Percentiles rank a stretch among this genome's conserved stretches.
These are phyloP conservation scores for Pyrenophora tritici-repentis DNA, from an alignment of 2,329 filamentous ascomycete genomes.

Conservation along the genomic window DNA sequence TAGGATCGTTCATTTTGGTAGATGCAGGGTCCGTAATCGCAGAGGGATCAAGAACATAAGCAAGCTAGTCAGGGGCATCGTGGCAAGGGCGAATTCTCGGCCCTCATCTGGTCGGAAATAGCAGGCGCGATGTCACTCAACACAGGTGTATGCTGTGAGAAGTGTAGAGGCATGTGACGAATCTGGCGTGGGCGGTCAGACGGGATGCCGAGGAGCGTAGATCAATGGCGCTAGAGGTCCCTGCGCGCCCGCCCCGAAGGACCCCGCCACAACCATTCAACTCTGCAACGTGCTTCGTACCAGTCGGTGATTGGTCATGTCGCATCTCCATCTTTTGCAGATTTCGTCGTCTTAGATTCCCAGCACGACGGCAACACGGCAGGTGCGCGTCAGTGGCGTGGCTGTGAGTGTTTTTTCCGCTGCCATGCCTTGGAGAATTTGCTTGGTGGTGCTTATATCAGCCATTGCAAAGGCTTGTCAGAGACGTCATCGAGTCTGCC, in stretches of 20 bases:
- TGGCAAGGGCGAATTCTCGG: too few species aligned
- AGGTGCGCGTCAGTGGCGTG: slow-evolving; percentile 9
- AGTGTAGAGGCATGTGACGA: slow-evolving; percentile 3
- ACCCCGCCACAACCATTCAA: slow-evolving; percentile 16
- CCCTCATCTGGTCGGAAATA: neutral
- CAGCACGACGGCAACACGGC: slow-evolving; percentile 6
- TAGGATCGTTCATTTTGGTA: too few species aligned
- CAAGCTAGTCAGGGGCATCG: too few species aligned
- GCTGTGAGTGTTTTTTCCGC: neutral
- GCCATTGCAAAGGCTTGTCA: slow-evolving; percentile 19
- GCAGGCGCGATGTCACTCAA: slow-evolving; percentile 3
- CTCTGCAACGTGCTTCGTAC: slow-evolving; percentile 13
- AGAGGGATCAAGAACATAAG: neutral
- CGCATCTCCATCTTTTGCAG: slow-evolving; percentile 7
- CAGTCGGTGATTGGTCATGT: slow-evolving; percentile 20
- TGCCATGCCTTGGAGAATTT: slow-evolving; percentile 12
- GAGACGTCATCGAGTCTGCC: slow-evolving; percentile 10
- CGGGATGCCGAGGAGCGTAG: too few species aligned
- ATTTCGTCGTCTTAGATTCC: slow-evolving; percentile 3
- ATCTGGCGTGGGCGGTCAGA: too few species aligned
- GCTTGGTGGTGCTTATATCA: slow-evolving; percentile 26
- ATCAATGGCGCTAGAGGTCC: too few species aligned
- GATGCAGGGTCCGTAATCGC: too few species aligned
- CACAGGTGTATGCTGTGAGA: neutral
- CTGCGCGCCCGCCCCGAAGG: neutral